These are phyloP conservation scores for Linaria vulgaris DNA, from an alignment of 257 asterid genomes.

Conservation along the genomic window DNA sequence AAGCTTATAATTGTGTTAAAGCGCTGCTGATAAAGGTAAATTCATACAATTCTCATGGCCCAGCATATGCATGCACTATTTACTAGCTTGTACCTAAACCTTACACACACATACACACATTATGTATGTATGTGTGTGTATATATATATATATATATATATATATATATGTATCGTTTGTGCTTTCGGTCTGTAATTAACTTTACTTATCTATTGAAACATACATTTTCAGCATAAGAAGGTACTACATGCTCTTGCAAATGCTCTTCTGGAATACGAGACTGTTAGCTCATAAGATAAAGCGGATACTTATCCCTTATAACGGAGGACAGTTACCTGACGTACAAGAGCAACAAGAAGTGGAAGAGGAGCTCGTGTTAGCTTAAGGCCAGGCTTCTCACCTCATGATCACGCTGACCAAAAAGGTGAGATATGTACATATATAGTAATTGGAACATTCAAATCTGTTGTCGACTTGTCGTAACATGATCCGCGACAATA, in stretches of 20 bases:
- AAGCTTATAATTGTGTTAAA: constrained; percentile 88
- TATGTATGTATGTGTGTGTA: too few species aligned
- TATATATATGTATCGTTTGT: too few species aligned
- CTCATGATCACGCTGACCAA: constrained; percentile 8
- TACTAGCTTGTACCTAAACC: too few species aligned
- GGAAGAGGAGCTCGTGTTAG: constrained; percentile 80
- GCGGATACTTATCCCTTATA: constrained; percentile 59
- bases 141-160: too few species aligned
- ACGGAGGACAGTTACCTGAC: constrained; percentile 34
- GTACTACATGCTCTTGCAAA: constrained; percentile 81
- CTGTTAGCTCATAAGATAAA: constrained; percentile 71
- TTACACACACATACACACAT: too few species aligned
- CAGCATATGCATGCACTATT: neutral
- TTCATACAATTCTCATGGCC: constrained; percentile 11
- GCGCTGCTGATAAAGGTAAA: constrained; percentile 80
- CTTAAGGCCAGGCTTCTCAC: constrained; percentile 32
- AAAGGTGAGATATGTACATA: constrained; percentile 45
- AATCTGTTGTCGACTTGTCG: too few species aligned
- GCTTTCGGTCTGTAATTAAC: too few species aligned
- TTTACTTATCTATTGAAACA: neutral
- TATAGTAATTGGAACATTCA: constrained; percentile 8
- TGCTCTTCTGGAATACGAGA: constrained; percentile 88
- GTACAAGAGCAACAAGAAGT: constrained; percentile 53
- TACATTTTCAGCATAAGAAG: constrained; percentile 68
- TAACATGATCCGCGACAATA: constrained; percentile 27